A percentile compares a stretch with the other conserved stretches of the same genome.
Conservation (phyloP, 257 asterid species). For the Nicotiana tomentosiformis region DNA sequence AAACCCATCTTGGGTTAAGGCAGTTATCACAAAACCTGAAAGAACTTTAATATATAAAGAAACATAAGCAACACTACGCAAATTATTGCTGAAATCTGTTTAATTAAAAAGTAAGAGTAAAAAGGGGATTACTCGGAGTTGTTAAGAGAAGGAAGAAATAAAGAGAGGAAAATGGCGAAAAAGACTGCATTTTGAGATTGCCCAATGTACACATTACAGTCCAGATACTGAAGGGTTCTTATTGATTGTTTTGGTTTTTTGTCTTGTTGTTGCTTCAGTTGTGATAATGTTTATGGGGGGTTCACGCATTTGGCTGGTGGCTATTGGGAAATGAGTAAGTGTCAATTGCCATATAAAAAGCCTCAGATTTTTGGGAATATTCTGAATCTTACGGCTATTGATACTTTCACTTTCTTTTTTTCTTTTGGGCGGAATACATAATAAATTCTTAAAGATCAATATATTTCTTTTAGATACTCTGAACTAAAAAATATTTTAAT, state of each 20-base stretch:
- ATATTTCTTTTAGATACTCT: too few relatives aligned
- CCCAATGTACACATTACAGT: not conserved
- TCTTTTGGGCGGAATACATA: not conserved
- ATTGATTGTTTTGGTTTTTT: conserved; percentile 1
- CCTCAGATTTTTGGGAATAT: not conserved
- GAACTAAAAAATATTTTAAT: too few relatives aligned
- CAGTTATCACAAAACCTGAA: conserved; percentile 37
- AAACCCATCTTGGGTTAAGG: conserved; percentile 54
- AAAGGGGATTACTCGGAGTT: conserved; percentile 23
- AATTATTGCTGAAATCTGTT: not conserved
- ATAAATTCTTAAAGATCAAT: too few relatives aligned
- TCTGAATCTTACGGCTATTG: not conserved
- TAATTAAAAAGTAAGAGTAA: not conserved
- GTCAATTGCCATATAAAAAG: not conserved
- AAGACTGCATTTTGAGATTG: conserved; percentile 42
- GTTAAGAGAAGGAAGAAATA: conserved; percentile 22
- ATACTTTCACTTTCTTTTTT: not conserved
- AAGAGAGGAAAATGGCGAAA: conserved; percentile 23
- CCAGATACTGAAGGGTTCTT: conserved; percentile 5
- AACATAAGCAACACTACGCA: not conserved
- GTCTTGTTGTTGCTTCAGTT: not conserved
- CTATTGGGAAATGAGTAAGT: conserved; percentile 10
- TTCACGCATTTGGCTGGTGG: not conserved
- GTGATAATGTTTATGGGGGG: not conserved
- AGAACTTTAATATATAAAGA: conserved; percentile 2